Percentiles rank a stretch among this genome's conserved stretches.
phyloP scores from a whole-genome alignment of 768 basidiomycete genomes.

The Suillus luteus region DNA sequence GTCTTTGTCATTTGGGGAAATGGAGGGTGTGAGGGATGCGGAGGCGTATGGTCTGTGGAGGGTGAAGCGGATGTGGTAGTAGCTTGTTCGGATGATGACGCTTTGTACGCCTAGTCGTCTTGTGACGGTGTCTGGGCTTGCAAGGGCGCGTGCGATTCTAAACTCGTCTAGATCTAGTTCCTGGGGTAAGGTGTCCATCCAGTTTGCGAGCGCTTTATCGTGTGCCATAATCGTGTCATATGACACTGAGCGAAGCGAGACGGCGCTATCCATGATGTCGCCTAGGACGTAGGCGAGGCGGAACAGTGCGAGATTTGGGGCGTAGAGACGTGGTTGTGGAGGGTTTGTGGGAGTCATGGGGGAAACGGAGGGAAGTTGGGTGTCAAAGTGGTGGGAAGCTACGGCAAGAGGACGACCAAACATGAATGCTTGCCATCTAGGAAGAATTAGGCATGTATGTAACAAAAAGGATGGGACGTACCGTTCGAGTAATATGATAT shows the following conservation, averaged over 20 bases:
- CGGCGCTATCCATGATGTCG: conserved; percentile 83
- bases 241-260: conserved; percentile 76
- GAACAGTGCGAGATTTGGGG: conserved; percentile 77
- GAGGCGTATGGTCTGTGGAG: conserved; percentile 77
- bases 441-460: conserved; percentile 13
- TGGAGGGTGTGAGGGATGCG: conserved; percentile 21
- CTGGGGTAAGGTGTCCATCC: conserved; percentile 74
- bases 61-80: conserved; percentile 82
- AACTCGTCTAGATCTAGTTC: conserved; percentile 81
- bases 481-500: conserved; percentile 80
- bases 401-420: conserved; percentile 79
- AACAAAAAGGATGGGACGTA: conserved; percentile 32
- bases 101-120: conserved; percentile 79
- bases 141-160: conserved; percentile 69
- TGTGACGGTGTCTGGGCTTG: conserved; percentile 56
- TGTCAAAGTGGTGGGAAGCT: conserved; percentile 83
- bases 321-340: conserved; percentile 63
- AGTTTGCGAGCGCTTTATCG: conserved; percentile 69
- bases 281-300: conserved; percentile 77
- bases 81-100: conserved; percentile 75
- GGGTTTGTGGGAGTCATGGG: conserved; percentile 32
- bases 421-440: conserved; percentile 86
- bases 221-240: conserved; percentile 74
- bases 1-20: conserved; percentile 26
- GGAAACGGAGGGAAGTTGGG: conserved; percentile 69